phyloP scores from a whole-genome alignment of 352 stramenopile genomes.

The Phytopythium sindhum region DNA sequence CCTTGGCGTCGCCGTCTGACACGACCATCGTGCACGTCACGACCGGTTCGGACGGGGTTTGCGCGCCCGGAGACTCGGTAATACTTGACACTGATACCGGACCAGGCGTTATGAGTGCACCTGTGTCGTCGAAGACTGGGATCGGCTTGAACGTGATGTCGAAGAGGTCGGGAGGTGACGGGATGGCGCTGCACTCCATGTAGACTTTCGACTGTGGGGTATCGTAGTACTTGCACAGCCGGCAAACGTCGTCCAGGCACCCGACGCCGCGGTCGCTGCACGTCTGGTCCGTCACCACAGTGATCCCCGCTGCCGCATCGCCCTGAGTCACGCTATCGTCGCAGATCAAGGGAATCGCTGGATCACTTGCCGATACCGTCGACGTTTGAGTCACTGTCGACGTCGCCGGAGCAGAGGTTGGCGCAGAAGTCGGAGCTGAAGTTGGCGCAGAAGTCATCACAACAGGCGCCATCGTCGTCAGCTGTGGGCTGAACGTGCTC shows the following conservation, averaged over 20 bases:
- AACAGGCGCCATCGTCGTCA: background rate
- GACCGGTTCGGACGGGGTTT: background rate
- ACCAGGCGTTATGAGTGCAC: background rate
- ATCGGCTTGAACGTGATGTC: slow-evolving; percentile 27
- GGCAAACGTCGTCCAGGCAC: slow-evolving; percentile 23
- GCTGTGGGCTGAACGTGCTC: slow-evolving; percentile 11
- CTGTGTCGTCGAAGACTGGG: background rate
- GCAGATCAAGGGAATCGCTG: background rate
- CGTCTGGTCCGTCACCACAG: slow-evolving; percentile 26
- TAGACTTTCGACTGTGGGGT: slow-evolving; percentile 22
- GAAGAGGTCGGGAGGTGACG: slow-evolving; percentile 9
- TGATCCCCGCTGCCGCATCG: background rate
- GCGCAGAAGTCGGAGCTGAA: background rate
- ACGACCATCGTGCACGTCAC: background rate
- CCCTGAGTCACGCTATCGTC: background rate
- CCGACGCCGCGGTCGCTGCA: slow-evolving; percentile 30
- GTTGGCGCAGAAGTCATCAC: slow-evolving; percentile 2
- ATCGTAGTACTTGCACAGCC: slow-evolving; percentile 25
- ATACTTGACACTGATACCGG: background rate
- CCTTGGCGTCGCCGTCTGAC: background rate
- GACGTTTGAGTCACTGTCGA: background rate
- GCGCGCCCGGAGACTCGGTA: background rate
- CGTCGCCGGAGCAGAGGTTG: background rate
- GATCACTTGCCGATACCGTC: background rate
- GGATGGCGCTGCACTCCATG: slow-evolving; percentile 18